Evolutionary conservation across 306 rosid genomes (phyloP).

Genomic region (Quercus dentata): DNA sequence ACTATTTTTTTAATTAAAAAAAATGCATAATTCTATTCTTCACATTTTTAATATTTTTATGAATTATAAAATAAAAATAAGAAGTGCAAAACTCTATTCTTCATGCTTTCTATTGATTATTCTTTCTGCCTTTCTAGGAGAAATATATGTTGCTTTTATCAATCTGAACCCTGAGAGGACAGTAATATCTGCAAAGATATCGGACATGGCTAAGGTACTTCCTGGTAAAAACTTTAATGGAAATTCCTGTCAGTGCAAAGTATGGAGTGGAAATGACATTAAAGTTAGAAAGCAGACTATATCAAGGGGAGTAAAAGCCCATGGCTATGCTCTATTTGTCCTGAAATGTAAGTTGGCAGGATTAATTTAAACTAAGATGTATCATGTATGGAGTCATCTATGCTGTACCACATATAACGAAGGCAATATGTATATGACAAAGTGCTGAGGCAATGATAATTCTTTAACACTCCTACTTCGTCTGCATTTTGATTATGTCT

Average conservation of each 20-base stretch:
- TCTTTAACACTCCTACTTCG: neutral
- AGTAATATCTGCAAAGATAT: slow-evolving; percentile 36
- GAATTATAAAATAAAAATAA: no score
- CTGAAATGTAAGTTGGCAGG: slow-evolving; percentile 36
- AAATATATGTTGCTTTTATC: slow-evolving; percentile 66
- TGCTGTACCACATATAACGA: no score
- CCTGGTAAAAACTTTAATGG: slow-evolving; percentile 23
- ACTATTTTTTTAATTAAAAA: neutral
- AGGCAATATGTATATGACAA: no score
- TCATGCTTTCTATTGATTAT: neutral
- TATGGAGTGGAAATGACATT: slow-evolving; percentile 59
- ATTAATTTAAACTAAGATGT: neutral
- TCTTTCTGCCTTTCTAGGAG: slow-evolving; percentile 36
- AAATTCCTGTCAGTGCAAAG: slow-evolving; percentile 38
- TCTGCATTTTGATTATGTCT: neutral
- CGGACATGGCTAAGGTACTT: slow-evolving; percentile 47
- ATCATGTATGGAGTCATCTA: no score
- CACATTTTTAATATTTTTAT: neutral
- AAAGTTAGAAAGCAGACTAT: slow-evolving; percentile 25
- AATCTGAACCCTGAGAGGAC: slow-evolving; percentile 47
- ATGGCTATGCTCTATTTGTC: slow-evolving; percentile 64
- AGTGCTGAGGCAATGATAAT: no score
- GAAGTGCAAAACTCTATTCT: neutral
- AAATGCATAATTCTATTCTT: neutral
- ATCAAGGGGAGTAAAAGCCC: slow-evolving; percentile 41